Percentiles rank a stretch among this genome's conserved stretches.
These are phyloP conservation scores for Volvariella surrecta DNA, from an alignment of 1,284 basidiomycete species.

Conservation along the genomic window DNA sequence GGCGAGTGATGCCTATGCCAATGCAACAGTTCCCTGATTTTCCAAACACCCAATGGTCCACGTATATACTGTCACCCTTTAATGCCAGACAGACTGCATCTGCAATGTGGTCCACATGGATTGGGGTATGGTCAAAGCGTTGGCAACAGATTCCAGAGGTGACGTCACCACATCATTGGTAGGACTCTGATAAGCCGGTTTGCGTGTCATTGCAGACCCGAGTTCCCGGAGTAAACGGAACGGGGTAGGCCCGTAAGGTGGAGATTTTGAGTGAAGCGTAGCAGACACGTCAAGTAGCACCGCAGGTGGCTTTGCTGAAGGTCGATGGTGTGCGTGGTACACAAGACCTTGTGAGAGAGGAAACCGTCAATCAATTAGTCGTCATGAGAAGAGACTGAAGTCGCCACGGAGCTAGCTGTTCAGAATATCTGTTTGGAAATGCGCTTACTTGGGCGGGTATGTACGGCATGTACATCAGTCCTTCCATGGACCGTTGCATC, in stretches of 20 bases:
- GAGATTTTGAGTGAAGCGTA: constrained; percentile 47
- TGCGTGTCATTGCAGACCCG: constrained; percentile 20
- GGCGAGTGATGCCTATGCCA: too few species aligned
- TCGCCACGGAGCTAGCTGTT: too few species aligned
- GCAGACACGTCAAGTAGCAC: constrained; percentile 79
- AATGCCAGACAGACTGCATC: constrained; percentile 68
- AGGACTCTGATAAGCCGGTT: constrained; percentile 13
- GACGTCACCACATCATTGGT: constrained; percentile 23
- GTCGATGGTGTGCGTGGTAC: constrained; percentile 91
- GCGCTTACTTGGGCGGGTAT: constrained; percentile 77
- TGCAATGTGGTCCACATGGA: constrained; percentile 95
- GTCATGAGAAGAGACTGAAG: too few species aligned
- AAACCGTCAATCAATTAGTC: too few species aligned
- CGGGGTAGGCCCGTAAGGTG: constrained; percentile 55
- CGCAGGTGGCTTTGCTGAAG: constrained; percentile 81
- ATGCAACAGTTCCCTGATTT: constrained; percentile 71
- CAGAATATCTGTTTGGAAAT: too few species aligned
- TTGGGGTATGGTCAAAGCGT: constrained; percentile 77
- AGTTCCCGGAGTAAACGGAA: constrained; percentile 46
- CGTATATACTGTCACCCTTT: constrained; percentile 35
- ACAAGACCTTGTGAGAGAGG: constrained; percentile 61
- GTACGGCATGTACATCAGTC: constrained; percentile 54
- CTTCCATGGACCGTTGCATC: constrained; percentile 32
- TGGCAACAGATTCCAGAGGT: constrained; percentile 61
- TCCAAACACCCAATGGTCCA: constrained; percentile 68